These are phyloP conservation scores for Colletotrichum endophyticum DNA, from an alignment of 2,329 filamentous ascomycete genomes.

Conservation along the genomic window DNA sequence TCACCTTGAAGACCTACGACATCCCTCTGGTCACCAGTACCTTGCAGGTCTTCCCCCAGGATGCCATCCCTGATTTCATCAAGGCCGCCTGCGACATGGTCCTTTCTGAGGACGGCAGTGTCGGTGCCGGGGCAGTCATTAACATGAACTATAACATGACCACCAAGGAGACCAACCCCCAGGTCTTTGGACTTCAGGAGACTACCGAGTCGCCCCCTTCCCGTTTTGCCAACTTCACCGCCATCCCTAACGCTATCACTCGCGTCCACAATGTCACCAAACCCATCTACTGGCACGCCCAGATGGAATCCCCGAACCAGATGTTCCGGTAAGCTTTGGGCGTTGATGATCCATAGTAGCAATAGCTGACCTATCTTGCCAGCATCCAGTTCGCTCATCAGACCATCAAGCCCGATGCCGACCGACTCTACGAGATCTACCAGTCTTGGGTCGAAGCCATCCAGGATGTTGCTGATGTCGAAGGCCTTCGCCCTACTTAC, in stretches of 20 bases:
- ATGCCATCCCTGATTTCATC: slow-evolving; percentile 27
- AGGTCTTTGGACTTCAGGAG: slow-evolving; percentile 38
- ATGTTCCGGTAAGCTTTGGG: slow-evolving; percentile 34
- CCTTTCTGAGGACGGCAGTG: slow-evolving; percentile 23
- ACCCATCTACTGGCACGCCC: slow-evolving; percentile 29
- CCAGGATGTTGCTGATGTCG: slow-evolving; percentile 34
- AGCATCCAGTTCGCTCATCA: slow-evolving; percentile 40
- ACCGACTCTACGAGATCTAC: slow-evolving; percentile 35
- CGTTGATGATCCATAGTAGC: background rate
- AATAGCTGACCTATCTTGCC: background rate
- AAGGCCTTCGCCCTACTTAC: slow-evolving; percentile 41
- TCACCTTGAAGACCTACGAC: slow-evolving; percentile 25
- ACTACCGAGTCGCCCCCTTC: slow-evolving; percentile 34
- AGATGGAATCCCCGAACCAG: slow-evolving; percentile 34
- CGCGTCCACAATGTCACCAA: slow-evolving; percentile 31
- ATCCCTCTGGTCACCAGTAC: slow-evolving; percentile 34
- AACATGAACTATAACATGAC: slow-evolving; percentile 33
- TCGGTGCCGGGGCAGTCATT: slow-evolving; percentile 35
- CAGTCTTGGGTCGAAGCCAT: slow-evolving; percentile 37
- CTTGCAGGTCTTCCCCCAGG: slow-evolving; percentile 34
- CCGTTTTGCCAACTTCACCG: slow-evolving; percentile 34
- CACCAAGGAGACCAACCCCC: slow-evolving; percentile 26
- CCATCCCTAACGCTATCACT: slow-evolving; percentile 25
- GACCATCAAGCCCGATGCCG: slow-evolving; percentile 38
- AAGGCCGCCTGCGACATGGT: slow-evolving; percentile 29